Evolutionary conservation across 805 yeast genomes (phyloP).

Genomic region (Nakazawaea siamensis): DNA sequence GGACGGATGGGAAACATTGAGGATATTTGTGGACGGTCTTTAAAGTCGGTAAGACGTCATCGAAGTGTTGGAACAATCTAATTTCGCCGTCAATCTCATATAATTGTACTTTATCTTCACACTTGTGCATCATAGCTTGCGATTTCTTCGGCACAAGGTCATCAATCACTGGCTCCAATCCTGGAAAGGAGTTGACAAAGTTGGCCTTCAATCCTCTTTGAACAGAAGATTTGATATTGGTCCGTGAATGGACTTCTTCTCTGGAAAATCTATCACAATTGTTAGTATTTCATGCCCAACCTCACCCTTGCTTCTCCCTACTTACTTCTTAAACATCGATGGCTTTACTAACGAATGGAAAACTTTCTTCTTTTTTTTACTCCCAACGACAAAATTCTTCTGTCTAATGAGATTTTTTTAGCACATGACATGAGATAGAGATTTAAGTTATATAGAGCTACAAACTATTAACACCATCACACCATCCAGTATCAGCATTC

Average conservation of each 20-base stretch:
- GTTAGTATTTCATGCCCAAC: too few species aligned
- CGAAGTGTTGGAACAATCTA: slow-evolving; percentile 73
- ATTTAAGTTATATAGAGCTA: too few species aligned
- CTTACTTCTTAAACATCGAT: slow-evolving; percentile 45
- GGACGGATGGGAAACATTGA: slow-evolving; percentile 72
- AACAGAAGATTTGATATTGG: slow-evolving; percentile 90
- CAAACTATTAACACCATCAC: too few species aligned
- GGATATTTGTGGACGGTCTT: slow-evolving; percentile 78
- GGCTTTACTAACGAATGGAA: too few species aligned
- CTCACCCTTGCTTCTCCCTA: too few species aligned
- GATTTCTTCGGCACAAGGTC: slow-evolving; percentile 83
- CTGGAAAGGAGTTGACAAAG: slow-evolving; percentile 65
- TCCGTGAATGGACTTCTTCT: slow-evolving; percentile 83
- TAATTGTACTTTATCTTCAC: slow-evolving; percentile 82
- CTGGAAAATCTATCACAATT: slow-evolving; percentile 46
- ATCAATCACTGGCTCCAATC: slow-evolving; percentile 70
- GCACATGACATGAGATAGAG: too few species aligned
- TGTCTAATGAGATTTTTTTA: too few species aligned
- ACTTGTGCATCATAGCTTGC: slow-evolving; percentile 70
- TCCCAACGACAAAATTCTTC: too few species aligned
- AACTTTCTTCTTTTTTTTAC: too few species aligned
- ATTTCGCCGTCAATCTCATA: slow-evolving; percentile 69
- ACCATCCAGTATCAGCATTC: too few species aligned
- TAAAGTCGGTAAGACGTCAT: slow-evolving; percentile 70
- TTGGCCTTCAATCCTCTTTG: slow-evolving; percentile 80